Evolutionary conservation across 129 eudicot species (phyloP), one percentile per base, ranked within the genome.

Genomic region (Tanacetum coccineum): DNA sequence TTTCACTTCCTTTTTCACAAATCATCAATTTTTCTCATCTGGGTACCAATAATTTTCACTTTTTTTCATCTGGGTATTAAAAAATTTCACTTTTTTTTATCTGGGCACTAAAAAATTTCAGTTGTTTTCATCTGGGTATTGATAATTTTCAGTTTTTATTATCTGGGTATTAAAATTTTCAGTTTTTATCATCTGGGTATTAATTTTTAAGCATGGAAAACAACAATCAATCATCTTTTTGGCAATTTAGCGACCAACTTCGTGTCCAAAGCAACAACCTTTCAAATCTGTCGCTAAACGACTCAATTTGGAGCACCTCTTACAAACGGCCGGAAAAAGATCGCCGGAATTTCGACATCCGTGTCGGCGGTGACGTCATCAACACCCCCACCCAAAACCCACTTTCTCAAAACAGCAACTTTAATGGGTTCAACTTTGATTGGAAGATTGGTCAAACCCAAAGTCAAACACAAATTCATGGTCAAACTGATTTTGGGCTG

Each of bases 201-300:
- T 0, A 22, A 22, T 55, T 30, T 55, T 55, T 10, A 75, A 58
- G 6, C 73, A 75, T 75, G 79, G 79, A 75, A 82, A 89, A 84
- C 79, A 80, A 53, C 66, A 80, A 82, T 64, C 85, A 84, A 32
- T 80, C 87, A 6, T 85, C 92, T 46, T 93, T 93, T 74, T 80
- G 87, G 91, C 89, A 93, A 39, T 93, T 93, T 74, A 93, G 96
- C 30, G 98, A 93, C 22, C 88, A 89, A 47, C 96, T 93, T 47
- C 95, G 96, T 53, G 80, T 86, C 1, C 95, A 88, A 6, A 65
- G 75, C 72, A 85, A 78, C 77, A 80, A 64, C 57, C 76, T 88
- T 3, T 72, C 83, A 0, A 75, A 84, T 46, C 87, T 93, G 0
- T 93, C 98, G 3, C 80, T 93, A 2, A 93, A 86, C 61, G 95